Base-by-base conservation (phyloP, 805 yeast genomes). In the Hanseniaspora lachancei region DNA sequence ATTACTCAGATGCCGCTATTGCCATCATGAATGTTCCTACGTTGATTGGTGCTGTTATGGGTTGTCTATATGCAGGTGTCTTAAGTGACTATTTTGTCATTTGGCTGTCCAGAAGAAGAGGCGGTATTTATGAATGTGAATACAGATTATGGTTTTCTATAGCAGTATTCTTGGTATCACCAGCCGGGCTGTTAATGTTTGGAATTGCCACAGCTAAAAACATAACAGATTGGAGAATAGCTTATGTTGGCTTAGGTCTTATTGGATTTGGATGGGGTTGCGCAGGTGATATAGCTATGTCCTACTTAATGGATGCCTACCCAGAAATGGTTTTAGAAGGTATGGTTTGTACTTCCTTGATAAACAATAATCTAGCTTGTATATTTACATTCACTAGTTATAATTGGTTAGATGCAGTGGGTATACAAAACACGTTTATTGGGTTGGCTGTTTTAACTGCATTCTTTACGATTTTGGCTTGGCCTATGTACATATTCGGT, bases 1-100 rank as follows among this genome's bases (percentile, higher is more conserved):
- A 77, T 66, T 82, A 82, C 63, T 72, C 80, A n/a, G 75, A 81
- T 60, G 74, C 77, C 5, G 85, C 81, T 38, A 86, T 85, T 29
- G 89, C 88, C 0, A 63, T 84, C 43, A 83, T 84, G 89, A 84
- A 84, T 62, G 73, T 84, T 23, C 89, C 91, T 0, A 76, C 82
- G 56, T 69, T 80, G 44, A 74, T 80, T 50, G 87, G 87, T 47
- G 84, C 87, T 2, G 65, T 79, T 29, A 70, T 82, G 57, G 87
- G 86, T 4, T 81, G 86, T 72, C 59, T 80, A 27, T 78, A 79
- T 59, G 84, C 86, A 1, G 86, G 87, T 58, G 63, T 73, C 29
- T 52, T 80, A 23, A 76, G 82, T 29, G 87, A 82, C 63, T 70
- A 74, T 64, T 78, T 80, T 64, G 83, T 81, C 13, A 63, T 78